Evolutionary conservation across 768 basidiomycete genomes (phyloP), one percentile per base, ranked within the genome.

Genomic region (Pholiota conissans): DNA sequence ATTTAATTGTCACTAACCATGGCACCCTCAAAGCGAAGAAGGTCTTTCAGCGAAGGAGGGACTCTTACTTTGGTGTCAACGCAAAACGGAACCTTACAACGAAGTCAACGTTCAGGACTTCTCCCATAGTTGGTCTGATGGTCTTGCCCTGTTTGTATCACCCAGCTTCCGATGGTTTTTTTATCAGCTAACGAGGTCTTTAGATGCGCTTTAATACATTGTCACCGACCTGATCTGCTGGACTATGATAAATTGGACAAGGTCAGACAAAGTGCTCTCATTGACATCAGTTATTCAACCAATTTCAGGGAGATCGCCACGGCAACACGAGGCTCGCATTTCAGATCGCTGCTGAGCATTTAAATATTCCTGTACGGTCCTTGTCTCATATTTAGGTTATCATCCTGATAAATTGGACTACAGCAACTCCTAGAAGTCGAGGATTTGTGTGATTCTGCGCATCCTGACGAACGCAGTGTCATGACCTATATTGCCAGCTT

Each of bases 1-100:
- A 18, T 26, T 7, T 7, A 51, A 16, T 49, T 45, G 58, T 61
- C 47, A 66, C 57, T 57, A 52, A 62, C 51, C 58, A 30, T 24
- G 8, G 22, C 57, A 24, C 35, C 26, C 26, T 52, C 57, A 63
- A 70, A 98, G 96, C 65, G 94, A 95, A 80, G 97, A 98, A 76
- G 97, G 97, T 56, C 83, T 98, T n/a, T 95, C 95, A 9, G 97
- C 97, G 1, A 97, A 98, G 73, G 97, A 98, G 69, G 97, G 97
- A 30, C 81, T 99, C 10, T 77, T 99, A 3, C 83, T 99, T 3
- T 99, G 97, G 97, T 97, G 95, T 76, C 97, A 98, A 68, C 86
- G 97, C 54, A 97, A 96, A 74, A 99, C 97, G 0, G 85, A 82
- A 30, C 85, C 87, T 0, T 98, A 99, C 74, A 84, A 84, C 61